Percentiles rank a stretch among this genome's conserved stretches.
Evolutionary conservation across 2,329 filamentous ascomycete genomes (phyloP).

Genomic region (Thelonectria discophora): DNA sequence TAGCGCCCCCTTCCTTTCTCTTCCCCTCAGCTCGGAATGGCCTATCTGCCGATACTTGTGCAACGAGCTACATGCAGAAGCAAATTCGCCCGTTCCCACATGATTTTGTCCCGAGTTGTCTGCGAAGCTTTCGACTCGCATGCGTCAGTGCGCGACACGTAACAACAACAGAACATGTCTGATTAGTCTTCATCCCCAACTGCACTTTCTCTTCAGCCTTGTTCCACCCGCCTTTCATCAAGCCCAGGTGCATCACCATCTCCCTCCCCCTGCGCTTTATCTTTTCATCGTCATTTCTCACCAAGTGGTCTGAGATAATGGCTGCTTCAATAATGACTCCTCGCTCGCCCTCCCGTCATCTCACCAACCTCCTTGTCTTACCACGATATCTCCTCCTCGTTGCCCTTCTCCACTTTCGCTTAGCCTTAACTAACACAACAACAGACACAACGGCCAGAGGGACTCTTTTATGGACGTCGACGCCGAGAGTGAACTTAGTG

Average conservation of each 20-base stretch:
- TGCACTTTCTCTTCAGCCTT: conserved; percentile 17
- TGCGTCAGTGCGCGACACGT: background rate
- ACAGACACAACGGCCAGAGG: conserved; percentile 45
- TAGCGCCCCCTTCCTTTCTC: conserved; percentile 13
- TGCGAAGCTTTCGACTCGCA: conserved; percentile 13
- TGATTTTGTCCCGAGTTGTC: conserved; percentile 30
- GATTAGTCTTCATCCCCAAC: background rate
- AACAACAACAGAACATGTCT: background rate
- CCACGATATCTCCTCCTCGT: conserved; percentile 6
- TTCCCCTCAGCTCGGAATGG: conserved; percentile 6
- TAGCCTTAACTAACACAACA: conserved; percentile 37
- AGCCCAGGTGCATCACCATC: conserved; percentile 4
- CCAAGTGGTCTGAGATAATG: conserved; percentile 18
- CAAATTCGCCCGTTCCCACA: conserved; percentile 4
- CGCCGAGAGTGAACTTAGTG: conserved; percentile 55
- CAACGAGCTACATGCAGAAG: conserved; percentile 20
- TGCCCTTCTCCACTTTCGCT: conserved; percentile 3
- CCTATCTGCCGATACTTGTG: conserved; percentile 23
- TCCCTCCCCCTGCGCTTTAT: background rate
- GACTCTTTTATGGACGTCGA: conserved; percentile 51
- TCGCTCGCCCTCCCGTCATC: too few relatives aligned
- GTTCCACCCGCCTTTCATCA: conserved; percentile 18
- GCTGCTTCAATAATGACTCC: conserved; percentile 1
- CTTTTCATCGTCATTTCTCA: background rate
- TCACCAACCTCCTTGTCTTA: background rate